Conservation (phyloP, 2,329 filamentous ascomycete species). For the Fusarium temperatum region DNA sequence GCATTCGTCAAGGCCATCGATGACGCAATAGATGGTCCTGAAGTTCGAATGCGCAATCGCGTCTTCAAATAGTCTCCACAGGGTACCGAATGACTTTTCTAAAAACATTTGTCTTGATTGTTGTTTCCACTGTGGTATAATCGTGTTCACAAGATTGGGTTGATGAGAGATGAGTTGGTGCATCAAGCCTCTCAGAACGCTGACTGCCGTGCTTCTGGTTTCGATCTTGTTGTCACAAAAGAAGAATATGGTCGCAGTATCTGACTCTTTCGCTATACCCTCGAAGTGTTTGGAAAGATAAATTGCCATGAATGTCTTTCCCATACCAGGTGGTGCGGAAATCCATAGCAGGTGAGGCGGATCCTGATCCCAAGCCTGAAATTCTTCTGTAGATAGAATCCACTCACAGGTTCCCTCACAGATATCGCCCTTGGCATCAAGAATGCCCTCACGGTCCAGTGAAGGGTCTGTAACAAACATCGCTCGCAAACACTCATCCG, state of each 20-base stretch:
- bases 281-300: neutral
- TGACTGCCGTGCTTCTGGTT: neutral
- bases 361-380: neutral
- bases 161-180: neutral
- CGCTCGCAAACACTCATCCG: rapidly evolving
- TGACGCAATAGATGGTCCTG: neutral
- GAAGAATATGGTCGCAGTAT: rapidly evolving
- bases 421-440: neutral
- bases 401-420: neutral
- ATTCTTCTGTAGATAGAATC: rapidly evolving
- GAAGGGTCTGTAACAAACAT: neutral
- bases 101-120: rapidly evolving
- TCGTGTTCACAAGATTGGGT: rapidly evolving
- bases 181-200: neutral
- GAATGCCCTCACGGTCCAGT: neutral
- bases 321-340: neutral
- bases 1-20: slow-evolving; percentile 18
- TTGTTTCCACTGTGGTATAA: neutral
- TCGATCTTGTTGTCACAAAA: neutral
- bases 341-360: neutral
- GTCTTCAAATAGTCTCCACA: neutral
- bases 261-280: rapidly evolving
- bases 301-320: neutral
- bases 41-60: rapidly evolving
- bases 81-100: neutral